Evolutionary conservation across 2,329 filamentous ascomycete species (phyloP), one percentile per base, ranked within the genome.

Genomic region (Colletotrichum magnum): DNA sequence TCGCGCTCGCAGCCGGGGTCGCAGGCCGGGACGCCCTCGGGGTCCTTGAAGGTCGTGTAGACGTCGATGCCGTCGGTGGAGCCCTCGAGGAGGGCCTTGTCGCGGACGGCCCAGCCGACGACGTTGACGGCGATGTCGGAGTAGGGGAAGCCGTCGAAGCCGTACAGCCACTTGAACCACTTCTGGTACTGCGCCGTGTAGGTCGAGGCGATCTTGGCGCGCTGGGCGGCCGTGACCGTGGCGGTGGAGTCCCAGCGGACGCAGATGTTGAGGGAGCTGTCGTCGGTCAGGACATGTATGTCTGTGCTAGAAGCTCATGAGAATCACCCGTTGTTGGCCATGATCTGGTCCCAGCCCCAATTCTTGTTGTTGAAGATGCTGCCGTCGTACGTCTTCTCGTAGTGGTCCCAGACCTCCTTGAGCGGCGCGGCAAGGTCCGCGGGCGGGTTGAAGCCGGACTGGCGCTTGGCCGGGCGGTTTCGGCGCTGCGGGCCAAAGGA

Each of bases 131-230:
- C 77, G 57, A 84, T 75, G 3, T 77, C 77, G n/a, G n/a, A n/a
- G n/a, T 79, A 83, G 10, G 83, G 83, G 73, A 82, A 85, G 50
- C 77, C 78, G 47, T 84, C 82, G 51, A 80, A 85, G 6, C 80
- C 81, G n/a, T 81, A 79, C 32, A 84, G 75, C 70, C 80, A 78
- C 60, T 80, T 79, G 64, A 83, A 82, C 82, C 81, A 84, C 65
- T 79, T 80, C 58, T 78, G 74, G 74, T 82, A 81, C 21, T 78
- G 77, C 43, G 74, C 72, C 45, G 79, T 73, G 6, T 82, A 74
- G 1, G 78, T 77, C 5, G 73, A 60, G 52, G 80, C 77, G 48
- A 84, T 73, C 61, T 81, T 73, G n/a, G 74, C 73, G 12, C 82
- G 80, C 65, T 83, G 78, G 0, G 75, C 80, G 5, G 78, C 79